Base-by-base conservation (phyloP, 768 basidiomycete genomes). In the Podaxis sp. region DNA sequence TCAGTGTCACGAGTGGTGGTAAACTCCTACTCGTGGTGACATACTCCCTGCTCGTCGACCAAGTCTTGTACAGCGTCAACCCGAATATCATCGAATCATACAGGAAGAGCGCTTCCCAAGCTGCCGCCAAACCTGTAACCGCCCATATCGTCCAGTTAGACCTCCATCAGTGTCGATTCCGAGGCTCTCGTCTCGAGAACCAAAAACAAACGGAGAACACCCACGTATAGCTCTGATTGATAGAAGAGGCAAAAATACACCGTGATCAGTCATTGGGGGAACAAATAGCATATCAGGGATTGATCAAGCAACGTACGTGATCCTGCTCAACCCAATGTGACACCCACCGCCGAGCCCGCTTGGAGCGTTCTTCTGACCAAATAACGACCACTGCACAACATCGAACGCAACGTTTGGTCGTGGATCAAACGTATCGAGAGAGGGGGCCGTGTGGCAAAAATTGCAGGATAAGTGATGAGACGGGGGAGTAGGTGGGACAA, bases 31-130 rank as follows among this genome's bases (percentile, higher is more conserved):
- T 69, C 24, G 73, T 6, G 4, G 49, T 52, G 15, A 54, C 62
- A 57, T 69, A 71, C 29, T 72, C 72, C 58, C 63, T 68, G 55
- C 77, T 65, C 11, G 71, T 70, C 57, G 67, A 76, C 72, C 71
- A 77, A 3, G 82, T 82, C 67, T 80, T 82, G 66, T 68, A 66
- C n/a, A 85, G 51, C 0, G 82, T 86, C 22, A 86, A 70, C 22
- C 64, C 61, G 62, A 85, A 82, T 13, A 85, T 71, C 19, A 82
- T 70, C 0, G 74, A 59, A 66, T 87, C 85, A 62, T 79, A 84
- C 1, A 77, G 65, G 59, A 83, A 80, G 4, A 84, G 74, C 1
- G 81, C 79, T 65, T 84, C 82, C 83, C 84, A 85, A 19, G 81
- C 73, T 6, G 63, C 67, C 4, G 77, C 76, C 38, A 77, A 57